Percentiles rank a stretch among this genome's conserved stretches.
phyloP scores from a whole-genome alignment of 768 basidiomycete genomes.

The Tulasnella sp. region DNA sequence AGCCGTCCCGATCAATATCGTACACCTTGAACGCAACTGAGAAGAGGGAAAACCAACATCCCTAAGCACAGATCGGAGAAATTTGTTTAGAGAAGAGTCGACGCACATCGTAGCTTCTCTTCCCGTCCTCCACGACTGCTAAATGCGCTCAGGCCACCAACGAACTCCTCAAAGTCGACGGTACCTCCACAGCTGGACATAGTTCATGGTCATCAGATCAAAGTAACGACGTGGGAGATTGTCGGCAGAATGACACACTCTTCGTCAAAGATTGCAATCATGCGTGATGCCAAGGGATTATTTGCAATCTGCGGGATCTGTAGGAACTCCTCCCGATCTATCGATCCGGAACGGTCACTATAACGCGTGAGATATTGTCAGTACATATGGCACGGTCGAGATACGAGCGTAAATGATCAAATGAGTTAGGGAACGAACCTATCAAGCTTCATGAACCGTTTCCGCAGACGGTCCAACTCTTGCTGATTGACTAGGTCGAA shows the following conservation, averaged over 20 bases:
- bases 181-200: conserved; percentile 87
- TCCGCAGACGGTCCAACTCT: conserved; percentile 92
- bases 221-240: background rate
- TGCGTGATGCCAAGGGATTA: conserved; percentile 88
- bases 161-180: conserved; percentile 98
- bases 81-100: no score
- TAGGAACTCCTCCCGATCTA: conserved; percentile 96
- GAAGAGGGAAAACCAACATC: background rate
- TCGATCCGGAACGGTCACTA: conserved; percentile 93
- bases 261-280: conserved; percentile 99
- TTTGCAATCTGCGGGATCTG: conserved; percentile 99
- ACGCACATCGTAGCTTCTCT: conserved; percentile 89
- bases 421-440: conserved; percentile 38
- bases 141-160: conserved; percentile 94
- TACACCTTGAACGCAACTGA: conserved; percentile 99
- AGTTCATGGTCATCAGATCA: conserved; percentile 2
- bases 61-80: background rate
- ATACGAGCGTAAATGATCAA: background rate
- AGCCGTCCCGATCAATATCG: conserved; percentile 96
- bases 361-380: background rate
- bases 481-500: conserved; percentile 67
- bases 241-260: no score
- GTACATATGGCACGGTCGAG: background rate
- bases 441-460: conserved; percentile 99
- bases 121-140: conserved; percentile 93